These are phyloP conservation scores for Chaetomium cochliodes DNA, from an alignment of 495 filamentous ascomycete species.

Conservation along the genomic window DNA sequence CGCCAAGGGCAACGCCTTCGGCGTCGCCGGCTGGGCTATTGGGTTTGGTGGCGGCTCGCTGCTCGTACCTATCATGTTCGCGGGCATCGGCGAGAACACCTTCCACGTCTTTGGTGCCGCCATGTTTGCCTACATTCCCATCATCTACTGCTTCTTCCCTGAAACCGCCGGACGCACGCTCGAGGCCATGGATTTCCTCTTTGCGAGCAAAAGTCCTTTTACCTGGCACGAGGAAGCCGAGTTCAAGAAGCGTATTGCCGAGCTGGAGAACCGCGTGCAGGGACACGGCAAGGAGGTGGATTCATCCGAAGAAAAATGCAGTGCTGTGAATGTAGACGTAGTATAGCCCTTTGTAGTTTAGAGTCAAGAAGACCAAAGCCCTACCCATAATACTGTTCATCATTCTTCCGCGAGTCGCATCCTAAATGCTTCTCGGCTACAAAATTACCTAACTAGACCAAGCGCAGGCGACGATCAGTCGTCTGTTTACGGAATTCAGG, in stretches of 20 bases:
- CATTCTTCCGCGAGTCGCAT: too few species aligned
- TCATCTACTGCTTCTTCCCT: background rate
- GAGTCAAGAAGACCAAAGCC: too few species aligned
- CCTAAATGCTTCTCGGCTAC: too few species aligned
- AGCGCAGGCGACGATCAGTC: too few species aligned
- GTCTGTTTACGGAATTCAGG: too few species aligned
- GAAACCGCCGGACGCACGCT: background rate
- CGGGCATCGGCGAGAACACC: slow-evolving; percentile 6
- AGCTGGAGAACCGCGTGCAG: slow-evolving; percentile 2
- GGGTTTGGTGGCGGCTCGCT: background rate
- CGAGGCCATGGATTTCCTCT: slow-evolving; percentile 3
- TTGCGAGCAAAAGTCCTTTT: background rate
- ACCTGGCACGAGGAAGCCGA: slow-evolving; percentile 9
- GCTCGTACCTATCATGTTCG: background rate
- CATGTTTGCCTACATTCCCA: background rate
- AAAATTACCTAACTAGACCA: too few species aligned
- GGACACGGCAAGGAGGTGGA: slow-evolving; percentile 3
- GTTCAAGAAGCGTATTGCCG: slow-evolving; percentile 2
- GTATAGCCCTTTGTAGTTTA: background rate
- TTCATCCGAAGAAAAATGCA: background rate
- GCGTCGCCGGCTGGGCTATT: background rate
- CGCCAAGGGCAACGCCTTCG: slow-evolving; percentile 5
- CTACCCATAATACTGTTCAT: too few species aligned
- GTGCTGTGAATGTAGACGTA: background rate
- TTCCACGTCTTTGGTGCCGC: background rate